phyloP scores from a whole-genome alignment of 2,329 filamentous ascomycete species.

The Aspergillus ruber region DNA sequence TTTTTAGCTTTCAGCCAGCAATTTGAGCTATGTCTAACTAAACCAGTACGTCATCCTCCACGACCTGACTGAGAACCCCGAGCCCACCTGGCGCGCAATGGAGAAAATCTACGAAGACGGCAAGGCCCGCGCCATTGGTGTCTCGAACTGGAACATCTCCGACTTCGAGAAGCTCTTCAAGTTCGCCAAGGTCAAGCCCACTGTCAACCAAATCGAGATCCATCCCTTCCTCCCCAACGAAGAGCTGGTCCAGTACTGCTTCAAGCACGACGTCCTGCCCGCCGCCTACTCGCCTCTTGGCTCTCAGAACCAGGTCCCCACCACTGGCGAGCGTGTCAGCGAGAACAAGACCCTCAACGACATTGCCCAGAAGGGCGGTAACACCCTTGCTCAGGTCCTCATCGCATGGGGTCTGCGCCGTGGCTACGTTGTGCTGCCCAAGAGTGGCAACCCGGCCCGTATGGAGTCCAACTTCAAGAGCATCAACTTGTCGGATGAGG shows the following conservation, averaged over 20 bases:
- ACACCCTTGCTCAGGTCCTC: constrained; percentile 56
- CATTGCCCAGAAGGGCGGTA: constrained; percentile 52
- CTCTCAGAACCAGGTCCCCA: constrained; percentile 63
- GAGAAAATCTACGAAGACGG: constrained; percentile 54
- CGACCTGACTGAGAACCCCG: constrained; percentile 58
- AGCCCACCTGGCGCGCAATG: constrained; percentile 61
- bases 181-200: constrained; percentile 37
- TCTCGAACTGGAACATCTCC: constrained; percentile 65
- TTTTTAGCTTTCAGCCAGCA: background rate
- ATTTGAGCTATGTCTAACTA: constrained; percentile 4
- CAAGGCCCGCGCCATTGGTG: constrained; percentile 63
- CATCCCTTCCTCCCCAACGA: constrained; percentile 45
- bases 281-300: constrained; percentile 46
- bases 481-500: constrained; percentile 52
- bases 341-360: constrained; percentile 54
- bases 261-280: constrained; percentile 35
- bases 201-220: constrained; percentile 42
- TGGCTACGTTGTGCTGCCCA: constrained; percentile 62
- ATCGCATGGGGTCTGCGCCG: constrained; percentile 61
- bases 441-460: constrained; percentile 60
- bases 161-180: constrained; percentile 43
- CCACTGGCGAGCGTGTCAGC: constrained; percentile 59
- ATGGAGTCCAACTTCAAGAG: constrained; percentile 64
- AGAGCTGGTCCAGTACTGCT: constrained; percentile 38
- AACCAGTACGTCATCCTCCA: constrained; percentile 56